Conservation (phyloP, 257 asterid genomes). For the Jacaranda mimosifolia region DNA sequence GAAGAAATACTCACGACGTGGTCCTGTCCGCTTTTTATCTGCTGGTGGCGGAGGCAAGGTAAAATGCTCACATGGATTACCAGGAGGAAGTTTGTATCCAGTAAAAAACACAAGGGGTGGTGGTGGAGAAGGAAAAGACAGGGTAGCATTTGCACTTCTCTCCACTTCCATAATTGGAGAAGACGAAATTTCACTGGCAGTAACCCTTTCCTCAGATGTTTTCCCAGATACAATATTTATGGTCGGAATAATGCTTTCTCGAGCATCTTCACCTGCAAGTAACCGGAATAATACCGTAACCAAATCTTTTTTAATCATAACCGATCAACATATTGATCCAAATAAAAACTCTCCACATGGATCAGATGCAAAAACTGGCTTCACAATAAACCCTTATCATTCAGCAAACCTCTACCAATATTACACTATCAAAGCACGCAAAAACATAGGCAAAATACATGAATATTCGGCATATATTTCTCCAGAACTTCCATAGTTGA, state of each 20-base stretch:
- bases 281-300: slow-evolving; percentile 28
- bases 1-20: slow-evolving; percentile 67
- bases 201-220: slow-evolving; percentile 36
- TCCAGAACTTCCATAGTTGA: not conserved
- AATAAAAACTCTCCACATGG: not conserved
- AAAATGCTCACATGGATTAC: slow-evolving; percentile 76
- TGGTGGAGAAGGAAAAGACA: slow-evolving; percentile 31
- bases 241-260: slow-evolving; percentile 40
- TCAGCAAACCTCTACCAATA: not conserved
- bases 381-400: not conserved
- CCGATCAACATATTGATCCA: slow-evolving; percentile 16
- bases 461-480: not conserved
- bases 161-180: slow-evolving; percentile 21
- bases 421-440: not conserved
- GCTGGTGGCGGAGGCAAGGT: slow-evolving; percentile 84
- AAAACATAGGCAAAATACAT: not conserved
- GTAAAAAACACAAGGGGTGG: slow-evolving; percentile 54
- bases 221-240: slow-evolving; percentile 51
- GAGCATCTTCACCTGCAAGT: slow-evolving; percentile 64
- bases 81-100: slow-evolving; percentile 81
- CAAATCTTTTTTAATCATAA: not conserved
- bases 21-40: slow-evolving; percentile 80
- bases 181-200: slow-evolving; percentile 6
- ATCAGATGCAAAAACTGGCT: slow-evolving; percentile 27
- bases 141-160: slow-evolving; percentile 32